Conservation (phyloP, 805 yeast species). For the Candida coleopterorum region DNA sequence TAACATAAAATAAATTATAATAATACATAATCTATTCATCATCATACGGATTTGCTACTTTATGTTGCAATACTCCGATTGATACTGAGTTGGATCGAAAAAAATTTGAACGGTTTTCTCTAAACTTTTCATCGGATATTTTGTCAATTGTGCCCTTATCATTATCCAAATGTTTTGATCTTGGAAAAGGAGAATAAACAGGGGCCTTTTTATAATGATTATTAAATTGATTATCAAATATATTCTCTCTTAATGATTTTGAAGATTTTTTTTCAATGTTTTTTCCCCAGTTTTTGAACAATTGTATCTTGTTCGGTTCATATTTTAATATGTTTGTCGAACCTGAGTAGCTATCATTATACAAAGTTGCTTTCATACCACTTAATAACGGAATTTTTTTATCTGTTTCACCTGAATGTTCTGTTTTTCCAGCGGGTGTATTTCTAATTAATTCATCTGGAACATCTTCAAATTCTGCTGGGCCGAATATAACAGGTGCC, state of each 20-base stretch:
- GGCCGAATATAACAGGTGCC: conserved; percentile 26
- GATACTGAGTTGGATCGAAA: conserved; percentile 38
- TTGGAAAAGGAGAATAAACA: conserved; percentile 35
- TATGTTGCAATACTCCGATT: conserved; percentile 32
- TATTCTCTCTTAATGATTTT: conserved; percentile 9
- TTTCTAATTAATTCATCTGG: conserved; percentile 34
- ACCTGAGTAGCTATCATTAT: not conserved
- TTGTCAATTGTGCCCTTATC: conserved; percentile 26
- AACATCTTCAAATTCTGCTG: conserved; percentile 37
- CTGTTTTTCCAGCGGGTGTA: conserved; percentile 15
- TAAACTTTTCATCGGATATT: conserved; percentile 12
- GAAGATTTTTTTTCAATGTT: too few relatives aligned
- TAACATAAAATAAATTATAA: too few relatives aligned
- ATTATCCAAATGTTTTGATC: conserved; percentile 32
- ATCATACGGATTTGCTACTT: not conserved
- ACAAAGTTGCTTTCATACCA: not conserved
- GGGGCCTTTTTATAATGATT: conserved; percentile 49
- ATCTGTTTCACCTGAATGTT: not conserved
- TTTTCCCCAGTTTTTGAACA: too few relatives aligned
- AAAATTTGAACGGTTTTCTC: conserved; percentile 20
- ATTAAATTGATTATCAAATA: conserved; percentile 25
- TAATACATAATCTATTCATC: not conserved
- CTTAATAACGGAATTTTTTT: not conserved
- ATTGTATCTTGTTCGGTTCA: too few relatives aligned
- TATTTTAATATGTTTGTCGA: not conserved